Evolutionary conservation across 2,329 filamentous ascomycete genomes (phyloP), one percentile per base, ranked within the genome.

Genomic region (Claviceps sp.): DNA sequence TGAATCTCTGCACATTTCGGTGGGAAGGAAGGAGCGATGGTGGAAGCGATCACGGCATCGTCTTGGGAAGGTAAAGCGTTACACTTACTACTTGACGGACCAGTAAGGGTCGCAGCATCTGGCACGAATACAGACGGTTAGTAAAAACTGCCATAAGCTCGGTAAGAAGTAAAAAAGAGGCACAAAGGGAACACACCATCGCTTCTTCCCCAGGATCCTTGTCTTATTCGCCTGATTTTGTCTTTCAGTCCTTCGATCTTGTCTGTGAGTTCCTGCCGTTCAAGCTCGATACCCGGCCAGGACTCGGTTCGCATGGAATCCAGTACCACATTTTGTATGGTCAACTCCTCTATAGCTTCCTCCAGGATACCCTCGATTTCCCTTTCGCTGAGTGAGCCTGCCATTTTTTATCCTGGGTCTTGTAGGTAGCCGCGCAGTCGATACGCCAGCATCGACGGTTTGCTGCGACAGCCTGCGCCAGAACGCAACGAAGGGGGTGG

Each of bases 271-370:
- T 36, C 11, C n/a, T 46, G 22, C 43, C 41, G 30, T 49, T 53
- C 49, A n/a, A 66, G 54, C 36, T 68, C 65, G 38, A 62, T 63
- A 16, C 58, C 64, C 5, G 62, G 59, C 50, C 60, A 61, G 6
- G 54, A 50, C 37, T 58, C 58, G 24, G 50, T 55, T 20, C 55
- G 41, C n/a, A 77, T 65, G 2, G 72, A 75, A 7, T 59, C 56
- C 3, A 76, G 62, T 20, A 76, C 65, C 48, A 70, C 69, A 47
- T 62, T 62, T 54, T 74, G 68, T 20, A 74, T 63, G 36, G 58
- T 62, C 54, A 76, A 60, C 52, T 75, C 72, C 47, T 73, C 69
- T 18, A 56, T 56, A 20, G 74, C 57, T 18, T 59, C 61, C 47
- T 63, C 58, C 18, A 64, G 47, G 9, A 52, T 56, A 52, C 3